Evolutionary conservation across 176 grass and related monocot genomes (phyloP).

Genomic region (Pontederia crassipes): DNA sequence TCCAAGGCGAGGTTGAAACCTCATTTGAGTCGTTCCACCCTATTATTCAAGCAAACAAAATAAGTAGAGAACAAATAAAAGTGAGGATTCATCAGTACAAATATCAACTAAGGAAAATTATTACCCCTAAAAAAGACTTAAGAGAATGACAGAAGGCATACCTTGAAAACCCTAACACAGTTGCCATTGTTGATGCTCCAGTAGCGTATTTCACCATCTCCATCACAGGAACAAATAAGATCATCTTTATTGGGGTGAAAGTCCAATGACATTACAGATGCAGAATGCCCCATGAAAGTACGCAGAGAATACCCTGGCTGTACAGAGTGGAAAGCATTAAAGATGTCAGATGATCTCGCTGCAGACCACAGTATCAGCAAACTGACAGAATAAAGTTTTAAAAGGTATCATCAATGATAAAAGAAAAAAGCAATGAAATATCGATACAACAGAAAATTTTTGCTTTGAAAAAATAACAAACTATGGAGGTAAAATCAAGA

Average conservation of each 20-base stretch:
- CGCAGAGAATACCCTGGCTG: constrained; percentile 91
- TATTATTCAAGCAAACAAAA: background rate
- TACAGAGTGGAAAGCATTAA: background rate
- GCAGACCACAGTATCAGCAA: too few relatives aligned
- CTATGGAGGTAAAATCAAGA: too few relatives aligned
- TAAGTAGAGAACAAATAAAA: background rate
- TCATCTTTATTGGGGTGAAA: constrained; percentile 99
- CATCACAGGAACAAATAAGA: constrained; percentile 92
- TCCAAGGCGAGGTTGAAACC: constrained; percentile 80
- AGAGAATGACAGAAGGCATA: constrained; percentile 19
- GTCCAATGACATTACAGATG: constrained; percentile 88
- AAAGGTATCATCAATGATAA: too few relatives aligned
- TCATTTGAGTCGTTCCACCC: constrained; percentile 90
- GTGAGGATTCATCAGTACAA: constrained; percentile 1
- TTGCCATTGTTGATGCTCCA: constrained; percentile 99
- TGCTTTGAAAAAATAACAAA: too few relatives aligned
- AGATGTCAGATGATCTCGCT: too few relatives aligned
- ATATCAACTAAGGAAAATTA: constrained; percentile 12
- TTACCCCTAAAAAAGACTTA: background rate
- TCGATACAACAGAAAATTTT: too few relatives aligned
- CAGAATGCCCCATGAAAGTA: constrained; percentile 90
- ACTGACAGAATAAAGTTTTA: too few relatives aligned
- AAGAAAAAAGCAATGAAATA: too few relatives aligned
- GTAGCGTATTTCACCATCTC: constrained; percentile 76
- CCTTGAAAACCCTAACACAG: constrained; percentile 77